A percentile compares a stretch with the other conserved stretches of the same genome.
Evolutionary conservation across 2,329 filamentous ascomycete genomes (phyloP).

Genomic region (Cordyceps farinosa): DNA sequence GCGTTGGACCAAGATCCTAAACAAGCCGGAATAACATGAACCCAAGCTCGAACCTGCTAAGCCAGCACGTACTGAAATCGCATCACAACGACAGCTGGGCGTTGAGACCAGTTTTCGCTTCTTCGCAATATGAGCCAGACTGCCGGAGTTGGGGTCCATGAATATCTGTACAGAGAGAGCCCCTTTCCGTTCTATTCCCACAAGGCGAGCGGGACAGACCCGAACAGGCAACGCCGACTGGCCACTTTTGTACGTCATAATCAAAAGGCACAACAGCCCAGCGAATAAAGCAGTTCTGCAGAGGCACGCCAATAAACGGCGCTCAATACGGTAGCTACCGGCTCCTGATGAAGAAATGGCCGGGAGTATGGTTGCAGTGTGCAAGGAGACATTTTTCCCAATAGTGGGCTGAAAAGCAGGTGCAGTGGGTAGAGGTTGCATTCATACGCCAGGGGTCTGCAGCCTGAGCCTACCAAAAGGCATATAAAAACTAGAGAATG

Average conservation of each 20-base stretch:
- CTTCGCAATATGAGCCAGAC: too few relatives aligned
- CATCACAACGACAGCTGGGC: not conserved
- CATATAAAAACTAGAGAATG: not conserved
- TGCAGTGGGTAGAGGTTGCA: not conserved
- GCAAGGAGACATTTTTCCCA: not conserved
- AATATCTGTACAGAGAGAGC: not conserved
- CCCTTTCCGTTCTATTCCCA: slow-evolving; percentile 4
- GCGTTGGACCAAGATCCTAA: not conserved
- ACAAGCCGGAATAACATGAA: not conserved
- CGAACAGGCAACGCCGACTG: not conserved
- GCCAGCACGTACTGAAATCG: not conserved
- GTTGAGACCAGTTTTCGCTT: not conserved
- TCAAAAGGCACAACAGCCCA: not conserved
- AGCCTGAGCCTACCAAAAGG: not conserved
- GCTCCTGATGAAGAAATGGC: not conserved
- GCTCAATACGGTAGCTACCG: not conserved
- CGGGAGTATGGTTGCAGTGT: not conserved
- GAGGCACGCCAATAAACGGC: not conserved
- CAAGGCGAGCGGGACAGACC: not conserved
- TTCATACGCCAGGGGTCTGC: not conserved
- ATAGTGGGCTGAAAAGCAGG: not conserved
- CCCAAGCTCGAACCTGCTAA: not conserved
- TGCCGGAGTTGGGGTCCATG: not conserved
- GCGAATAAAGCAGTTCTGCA: not conserved
- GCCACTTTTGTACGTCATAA: not conserved